Evolutionary conservation across 2,329 filamentous ascomycete species (phyloP).

Genomic region (Trichoderma semiorbis): DNA sequence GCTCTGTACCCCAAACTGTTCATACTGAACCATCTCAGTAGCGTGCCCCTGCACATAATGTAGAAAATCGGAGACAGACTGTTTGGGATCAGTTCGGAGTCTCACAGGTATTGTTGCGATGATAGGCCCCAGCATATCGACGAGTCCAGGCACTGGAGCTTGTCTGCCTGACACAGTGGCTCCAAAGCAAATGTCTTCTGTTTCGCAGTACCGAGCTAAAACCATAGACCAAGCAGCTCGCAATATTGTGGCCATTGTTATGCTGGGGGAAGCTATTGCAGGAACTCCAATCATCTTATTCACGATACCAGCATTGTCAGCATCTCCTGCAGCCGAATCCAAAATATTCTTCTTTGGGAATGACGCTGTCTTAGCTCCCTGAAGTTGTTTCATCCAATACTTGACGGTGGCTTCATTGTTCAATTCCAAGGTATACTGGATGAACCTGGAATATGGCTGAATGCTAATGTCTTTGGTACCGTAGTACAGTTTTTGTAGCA

Average conservation of each 20-base stretch:
- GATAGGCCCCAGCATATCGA: background rate
- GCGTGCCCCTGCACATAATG: slow-evolving; percentile 5
- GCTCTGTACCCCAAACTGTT: slow-evolving; percentile 5
- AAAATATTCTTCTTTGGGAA: background rate
- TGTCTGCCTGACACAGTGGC: slow-evolving; percentile 1
- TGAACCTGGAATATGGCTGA: background rate
- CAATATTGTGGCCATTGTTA: slow-evolving; percentile 11
- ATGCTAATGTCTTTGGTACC: background rate
- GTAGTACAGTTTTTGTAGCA: background rate
- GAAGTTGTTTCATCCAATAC: background rate
- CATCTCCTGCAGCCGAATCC: no score
- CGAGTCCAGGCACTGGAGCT: background rate
- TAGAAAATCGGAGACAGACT: background rate
- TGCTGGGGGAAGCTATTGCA: background rate
- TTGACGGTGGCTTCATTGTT: background rate
- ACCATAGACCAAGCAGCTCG: slow-evolving; percentile 8
- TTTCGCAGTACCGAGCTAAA: background rate
- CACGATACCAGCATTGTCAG: slow-evolving; percentile 11
- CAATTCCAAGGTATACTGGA: slow-evolving; percentile 1
- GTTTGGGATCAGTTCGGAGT: background rate
- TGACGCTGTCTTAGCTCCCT: background rate
- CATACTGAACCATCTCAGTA: slow-evolving; percentile 1
- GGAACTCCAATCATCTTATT: background rate
- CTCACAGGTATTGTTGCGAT: slow-evolving; percentile 14
- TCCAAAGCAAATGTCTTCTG: slow-evolving; percentile 10